Percentiles rank a stretch among this genome's conserved stretches.
These are phyloP conservation scores for Ceratocystis diversiconidia DNA, from an alignment of 2,329 filamentous ascomycete genomes.

Conservation along the genomic window DNA sequence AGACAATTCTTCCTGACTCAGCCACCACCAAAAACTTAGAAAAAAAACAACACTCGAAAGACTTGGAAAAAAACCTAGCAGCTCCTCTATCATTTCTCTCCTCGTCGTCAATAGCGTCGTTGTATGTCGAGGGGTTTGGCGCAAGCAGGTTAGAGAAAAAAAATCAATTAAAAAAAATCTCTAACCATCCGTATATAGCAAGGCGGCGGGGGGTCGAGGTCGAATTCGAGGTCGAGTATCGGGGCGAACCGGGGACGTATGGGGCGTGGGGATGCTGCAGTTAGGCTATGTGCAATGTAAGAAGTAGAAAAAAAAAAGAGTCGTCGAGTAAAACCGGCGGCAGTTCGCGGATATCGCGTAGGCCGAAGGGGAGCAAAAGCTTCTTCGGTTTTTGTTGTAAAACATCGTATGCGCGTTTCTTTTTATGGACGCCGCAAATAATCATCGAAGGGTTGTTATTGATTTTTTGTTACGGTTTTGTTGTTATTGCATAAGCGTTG, in stretches of 20 bases:
- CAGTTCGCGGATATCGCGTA: neutral
- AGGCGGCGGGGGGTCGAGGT: neutral
- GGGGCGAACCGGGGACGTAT: neutral
- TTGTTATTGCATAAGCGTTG: slow-evolving; percentile 9
- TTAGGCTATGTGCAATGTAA: slow-evolving; percentile 1
- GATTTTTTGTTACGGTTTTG: slow-evolving; percentile 4
- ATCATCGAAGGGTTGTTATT: neutral
- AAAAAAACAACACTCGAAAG: too few species aligned
- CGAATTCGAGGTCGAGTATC: neutral
- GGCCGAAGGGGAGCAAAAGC: neutral
- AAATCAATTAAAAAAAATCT: too few species aligned
- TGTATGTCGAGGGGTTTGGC: too few species aligned
- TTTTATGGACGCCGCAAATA: neutral
- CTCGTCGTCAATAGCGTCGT: too few species aligned
- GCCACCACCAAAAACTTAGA: too few species aligned
- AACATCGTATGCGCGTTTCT: neutral
- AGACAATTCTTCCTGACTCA: too few species aligned
- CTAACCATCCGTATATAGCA: too few species aligned
- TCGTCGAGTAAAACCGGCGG: slow-evolving; percentile 3
- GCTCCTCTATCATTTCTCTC: too few species aligned
- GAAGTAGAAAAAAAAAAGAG: neutral
- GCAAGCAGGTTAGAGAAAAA: too few species aligned
- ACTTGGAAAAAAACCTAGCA: too few species aligned
- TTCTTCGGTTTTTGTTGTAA: neutral
- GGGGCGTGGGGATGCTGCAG: neutral